Conservation (phyloP, 2,329 filamentous ascomycete species). For the Claviceps lovelessii region DNA sequence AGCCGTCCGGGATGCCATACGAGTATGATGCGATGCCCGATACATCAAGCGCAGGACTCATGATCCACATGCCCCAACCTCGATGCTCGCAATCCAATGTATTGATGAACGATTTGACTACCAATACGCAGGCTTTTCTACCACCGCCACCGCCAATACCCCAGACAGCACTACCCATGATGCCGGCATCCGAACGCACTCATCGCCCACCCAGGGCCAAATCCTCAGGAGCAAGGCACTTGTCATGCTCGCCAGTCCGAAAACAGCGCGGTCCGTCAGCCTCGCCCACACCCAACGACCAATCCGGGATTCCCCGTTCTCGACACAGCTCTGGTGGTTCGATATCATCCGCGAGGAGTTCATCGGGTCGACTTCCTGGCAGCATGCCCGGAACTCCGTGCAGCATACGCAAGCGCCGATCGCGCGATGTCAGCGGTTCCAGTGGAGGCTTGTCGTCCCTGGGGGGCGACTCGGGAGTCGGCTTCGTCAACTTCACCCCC, state of each 20-base stretch:
- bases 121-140: conserved; percentile 22
- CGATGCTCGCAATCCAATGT: conserved; percentile 21
- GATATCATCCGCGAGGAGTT: conserved; percentile 20
- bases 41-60: conserved; percentile 25
- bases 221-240: conserved; percentile 38
- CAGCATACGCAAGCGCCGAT: conserved; percentile 25
- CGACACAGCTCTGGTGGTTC: conserved; percentile 27
- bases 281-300: conserved; percentile 25
- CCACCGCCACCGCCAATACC: conserved; percentile 18
- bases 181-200: conserved; percentile 20
- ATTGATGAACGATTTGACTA: conserved; percentile 21
- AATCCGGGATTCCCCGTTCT: conserved; percentile 13
- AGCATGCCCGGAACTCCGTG: conserved; percentile 26
- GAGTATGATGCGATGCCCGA: conserved; percentile 22
- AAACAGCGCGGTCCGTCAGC: conserved; percentile 27
- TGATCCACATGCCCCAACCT: conserved; percentile 41
- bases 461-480: conserved; percentile 23
- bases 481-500: conserved; percentile 86
- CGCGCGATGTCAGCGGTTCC: conserved; percentile 18
- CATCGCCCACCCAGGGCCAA: conserved; percentile 27
- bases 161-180: conserved; percentile 1
- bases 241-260: conserved; percentile 25
- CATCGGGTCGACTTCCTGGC: conserved; percentile 19
- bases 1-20: conserved; percentile 26
- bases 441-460: conserved; percentile 13